These are phyloP conservation scores for Striga hermonthica DNA, from an alignment of 305 asterid species.

Conservation along the genomic window DNA sequence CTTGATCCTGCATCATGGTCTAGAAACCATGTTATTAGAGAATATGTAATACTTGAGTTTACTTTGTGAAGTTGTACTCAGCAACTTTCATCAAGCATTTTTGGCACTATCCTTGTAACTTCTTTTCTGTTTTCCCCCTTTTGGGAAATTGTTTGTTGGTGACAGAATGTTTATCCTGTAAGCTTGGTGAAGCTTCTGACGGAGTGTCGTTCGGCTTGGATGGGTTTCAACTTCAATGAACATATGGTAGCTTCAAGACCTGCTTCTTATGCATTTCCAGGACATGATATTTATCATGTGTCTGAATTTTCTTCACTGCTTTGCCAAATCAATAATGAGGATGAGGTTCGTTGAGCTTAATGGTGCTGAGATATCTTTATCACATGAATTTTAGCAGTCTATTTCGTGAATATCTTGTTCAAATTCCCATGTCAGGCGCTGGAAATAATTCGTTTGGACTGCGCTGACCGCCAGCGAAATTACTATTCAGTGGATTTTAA, in stretches of 20 bases:
- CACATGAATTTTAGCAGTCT: slow-evolving; percentile 12
- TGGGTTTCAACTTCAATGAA: slow-evolving; percentile 36
- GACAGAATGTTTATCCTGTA: slow-evolving; percentile 45
- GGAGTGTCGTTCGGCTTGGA: slow-evolving; percentile 42
- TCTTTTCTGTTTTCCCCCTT: no score
- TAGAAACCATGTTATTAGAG: slow-evolving; percentile 1
- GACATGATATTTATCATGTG: slow-evolving; percentile 25
- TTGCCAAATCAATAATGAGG: slow-evolving; percentile 36
- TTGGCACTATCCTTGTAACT: neutral
- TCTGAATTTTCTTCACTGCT: slow-evolving; percentile 31
- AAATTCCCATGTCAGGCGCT: slow-evolving; percentile 31
- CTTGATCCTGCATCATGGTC: slow-evolving; percentile 17
- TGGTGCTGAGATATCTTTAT: neutral
- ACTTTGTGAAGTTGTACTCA: slow-evolving; percentile 19
- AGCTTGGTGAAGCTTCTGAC: slow-evolving; percentile 39
- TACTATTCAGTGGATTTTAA: slow-evolving; percentile 33
- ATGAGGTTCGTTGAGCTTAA: slow-evolving; percentile 39
- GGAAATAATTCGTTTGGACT: slow-evolving; percentile 36
- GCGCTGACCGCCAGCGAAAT: slow-evolving; percentile 21
- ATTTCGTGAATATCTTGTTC: slow-evolving; percentile 4
- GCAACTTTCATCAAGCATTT: slow-evolving; percentile 8
- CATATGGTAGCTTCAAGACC: slow-evolving; percentile 34
- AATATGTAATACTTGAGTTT: neutral
- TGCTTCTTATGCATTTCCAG: slow-evolving; percentile 37
- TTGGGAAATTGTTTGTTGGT: slow-evolving; percentile 13